Evolutionary conservation across 169 alveolate genomes (phyloP), one percentile per base, ranked within the genome.

Genomic region (Plasmodium gaboni): DNA sequence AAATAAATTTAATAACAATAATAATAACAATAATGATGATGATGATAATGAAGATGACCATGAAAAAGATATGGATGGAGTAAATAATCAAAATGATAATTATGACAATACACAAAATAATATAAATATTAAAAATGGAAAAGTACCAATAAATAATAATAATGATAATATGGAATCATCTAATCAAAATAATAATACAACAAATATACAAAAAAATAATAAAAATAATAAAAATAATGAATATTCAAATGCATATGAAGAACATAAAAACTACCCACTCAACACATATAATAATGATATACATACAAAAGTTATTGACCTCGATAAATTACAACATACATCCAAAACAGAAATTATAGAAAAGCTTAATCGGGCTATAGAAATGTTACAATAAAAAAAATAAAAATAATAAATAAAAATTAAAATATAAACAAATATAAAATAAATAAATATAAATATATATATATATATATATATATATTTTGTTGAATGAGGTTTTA

Each of bases 341-440:
- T 19, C 88, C 38, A 87, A 87, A 22, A 13, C 19, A 10, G 48
- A 24, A 71, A 69, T 83, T 4, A 32, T 83, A 19, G 44, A 55
- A 12, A 83, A 69, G 44, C 57, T 83, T 57, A 83, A 61, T 12
- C 61, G 48, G n/a, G 68, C 71, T n/a, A 13, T 83, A n/a, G 61
- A 69, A 55, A 57, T 61, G 13, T 61, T 83, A 17, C 68, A 69
- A n/a, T 83, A 44, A 64, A 51, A 70, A 69, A 38, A 38, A 38
- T n/a, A n/a, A n/a, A 32, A 32, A 32, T 5, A 32, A 32, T 5
- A 38, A 32, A 32, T 0, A 38, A 38, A 38, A 38, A 38, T 5
- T 38, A 5, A 38, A 5, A 38, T 38, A 38, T 38, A 38, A 38
- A 38, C 9, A 38, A 38, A 38, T 38, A 38, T 38, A 4, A 32